A percentile compares a stretch with the other conserved stretches of the same genome.
These are phyloP conservation scores for Herpotrichia juniperi DNA, from an alignment of 2,329 filamentous ascomycete genomes.

Conservation along the genomic window DNA sequence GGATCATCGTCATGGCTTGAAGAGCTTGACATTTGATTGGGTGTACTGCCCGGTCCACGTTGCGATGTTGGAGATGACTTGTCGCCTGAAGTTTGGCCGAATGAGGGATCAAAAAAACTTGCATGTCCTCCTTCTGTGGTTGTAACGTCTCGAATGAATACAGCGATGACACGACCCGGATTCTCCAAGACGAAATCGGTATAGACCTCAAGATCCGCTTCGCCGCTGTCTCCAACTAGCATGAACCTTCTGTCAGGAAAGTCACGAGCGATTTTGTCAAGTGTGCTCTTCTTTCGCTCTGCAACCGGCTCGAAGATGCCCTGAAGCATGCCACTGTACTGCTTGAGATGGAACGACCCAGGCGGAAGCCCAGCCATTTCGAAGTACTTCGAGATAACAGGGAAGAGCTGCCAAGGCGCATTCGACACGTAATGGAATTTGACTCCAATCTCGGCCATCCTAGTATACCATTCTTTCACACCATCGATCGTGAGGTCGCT, in stretches of 20 bases:
- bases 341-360: constrained; percentile 93
- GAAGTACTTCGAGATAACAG: constrained; percentile 86
- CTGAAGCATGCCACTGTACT: constrained; percentile 95
- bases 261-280: constrained; percentile 84
- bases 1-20: constrained; percentile 52
- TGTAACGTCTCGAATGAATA: constrained; percentile 96
- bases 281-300: constrained; percentile 86
- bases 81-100: constrained; percentile 44
- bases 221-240: constrained; percentile 92
- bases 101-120: constrained; percentile 77
- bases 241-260: constrained; percentile 91
- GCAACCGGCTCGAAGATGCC: constrained; percentile 98
- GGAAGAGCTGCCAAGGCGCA: constrained; percentile 96
- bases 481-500: constrained; percentile 82
- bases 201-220: constrained; percentile 96
- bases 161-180: constrained; percentile 79
- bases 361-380: constrained; percentile 77
- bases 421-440: constrained; percentile 98
- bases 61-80: constrained; percentile 33
- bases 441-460: constrained; percentile 79
- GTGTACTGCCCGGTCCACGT: constrained; percentile 14
- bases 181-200: constrained; percentile 88
- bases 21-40: constrained; percentile 15
- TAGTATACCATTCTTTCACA: constrained; percentile 86
- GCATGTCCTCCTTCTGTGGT: constrained; percentile 70